Conservation (phyloP, 805 yeast genomes). For the Cyberlindnera samutprakarnensis region DNA sequence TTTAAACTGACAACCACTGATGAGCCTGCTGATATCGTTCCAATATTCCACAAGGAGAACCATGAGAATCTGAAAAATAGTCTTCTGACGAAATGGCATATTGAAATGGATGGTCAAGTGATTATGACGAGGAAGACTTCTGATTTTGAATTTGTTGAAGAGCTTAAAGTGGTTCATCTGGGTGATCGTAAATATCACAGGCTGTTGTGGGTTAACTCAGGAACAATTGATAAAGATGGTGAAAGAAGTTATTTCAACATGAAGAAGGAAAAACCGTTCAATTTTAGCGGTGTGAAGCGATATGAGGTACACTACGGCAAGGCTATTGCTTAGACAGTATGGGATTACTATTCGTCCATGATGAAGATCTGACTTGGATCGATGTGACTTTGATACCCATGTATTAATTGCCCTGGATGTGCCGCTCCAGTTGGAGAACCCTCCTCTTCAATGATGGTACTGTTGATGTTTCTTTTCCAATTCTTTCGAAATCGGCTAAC, state of each 20-base stretch:
- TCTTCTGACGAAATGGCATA: constrained; percentile 31
- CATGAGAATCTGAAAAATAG: constrained; percentile 25
- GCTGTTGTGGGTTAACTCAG: constrained; percentile 63
- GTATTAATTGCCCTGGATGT: too few relatives aligned
- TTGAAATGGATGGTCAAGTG: constrained; percentile 50
- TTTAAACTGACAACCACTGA: constrained; percentile 60
- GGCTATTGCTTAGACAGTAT: too few relatives aligned
- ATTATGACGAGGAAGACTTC: constrained; percentile 51
- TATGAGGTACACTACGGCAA: constrained; percentile 11
- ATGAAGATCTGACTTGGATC: too few relatives aligned
- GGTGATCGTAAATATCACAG: constrained; percentile 63
- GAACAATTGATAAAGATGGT: constrained; percentile 48
- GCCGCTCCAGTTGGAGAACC: too few relatives aligned
- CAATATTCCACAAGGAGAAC: constrained; percentile 34
- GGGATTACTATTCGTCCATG: too few relatives aligned
- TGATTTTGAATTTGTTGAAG: constrained; percentile 56
- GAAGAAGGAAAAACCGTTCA: constrained; percentile 71
- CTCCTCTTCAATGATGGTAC: too few relatives aligned
- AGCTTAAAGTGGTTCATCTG: constrained; percentile 47
- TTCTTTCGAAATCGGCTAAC: too few relatives aligned
- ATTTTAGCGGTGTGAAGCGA: constrained; percentile 56
- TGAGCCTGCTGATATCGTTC: constrained; percentile 66
- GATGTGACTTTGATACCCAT: too few relatives aligned
- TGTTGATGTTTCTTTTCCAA: too few relatives aligned
- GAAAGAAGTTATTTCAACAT: constrained; percentile 49